phyloP scores from a whole-genome alignment of 2,329 filamentous ascomycete genomes.

The Fonsecaea nubica region DNA sequence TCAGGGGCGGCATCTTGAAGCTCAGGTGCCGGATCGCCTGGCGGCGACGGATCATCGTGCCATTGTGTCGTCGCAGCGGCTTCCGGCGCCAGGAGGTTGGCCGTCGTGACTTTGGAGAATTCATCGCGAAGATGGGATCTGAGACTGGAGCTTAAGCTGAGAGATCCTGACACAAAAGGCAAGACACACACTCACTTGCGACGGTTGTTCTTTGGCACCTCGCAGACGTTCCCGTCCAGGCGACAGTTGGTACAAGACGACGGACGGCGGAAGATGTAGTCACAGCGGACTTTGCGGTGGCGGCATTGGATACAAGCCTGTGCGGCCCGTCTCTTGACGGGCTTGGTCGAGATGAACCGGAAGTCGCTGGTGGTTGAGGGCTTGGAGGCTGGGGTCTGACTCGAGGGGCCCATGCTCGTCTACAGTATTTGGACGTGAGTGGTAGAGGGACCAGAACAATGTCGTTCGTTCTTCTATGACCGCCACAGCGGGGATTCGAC shows the following conservation, averaged over 20 bases:
- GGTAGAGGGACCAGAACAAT: not conserved
- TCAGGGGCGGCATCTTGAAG: not conserved
- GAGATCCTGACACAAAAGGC: not conserved
- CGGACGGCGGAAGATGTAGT: conserved; percentile 11
- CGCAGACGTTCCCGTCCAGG: conserved; percentile 12
- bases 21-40: not conserved
- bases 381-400: not conserved
- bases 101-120: not conserved
- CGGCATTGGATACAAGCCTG: conserved; percentile 21
- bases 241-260: conserved; percentile 20
- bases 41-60: not conserved
- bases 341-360: conserved; percentile 18
- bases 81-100: not conserved
- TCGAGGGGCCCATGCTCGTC: not conserved
- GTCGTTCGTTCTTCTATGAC: not conserved
- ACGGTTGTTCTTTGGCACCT: conserved; percentile 15
- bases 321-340: conserved; percentile 13
- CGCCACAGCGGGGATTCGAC: not conserved
- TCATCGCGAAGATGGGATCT: not conserved
- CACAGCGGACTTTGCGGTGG: conserved; percentile 17
- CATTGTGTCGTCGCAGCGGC: not conserved
- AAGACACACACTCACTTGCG: conserved; percentile 2
- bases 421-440: not conserved
- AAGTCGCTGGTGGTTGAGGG: not conserved
- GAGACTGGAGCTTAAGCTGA: not conserved